Evolutionary conservation across 176 grass and related monocot species (phyloP).

Genomic region (Triticum dicoccoides): DNA sequence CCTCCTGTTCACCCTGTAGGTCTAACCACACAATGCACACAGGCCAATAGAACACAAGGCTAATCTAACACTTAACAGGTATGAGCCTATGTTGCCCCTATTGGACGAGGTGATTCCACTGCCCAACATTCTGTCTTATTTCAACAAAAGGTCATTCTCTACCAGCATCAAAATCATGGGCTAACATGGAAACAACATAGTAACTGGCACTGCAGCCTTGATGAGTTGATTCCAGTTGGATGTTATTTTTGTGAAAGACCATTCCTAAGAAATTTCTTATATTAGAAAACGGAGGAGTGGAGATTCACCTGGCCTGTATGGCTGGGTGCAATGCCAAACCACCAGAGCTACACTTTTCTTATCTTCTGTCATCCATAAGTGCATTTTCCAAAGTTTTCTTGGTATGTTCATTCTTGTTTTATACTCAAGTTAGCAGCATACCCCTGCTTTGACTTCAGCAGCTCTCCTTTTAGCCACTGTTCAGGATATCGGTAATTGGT

Average conservation of each 20-base stretch:
- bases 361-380: conserved; percentile 16
- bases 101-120: neutral
- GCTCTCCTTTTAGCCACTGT: neutral
- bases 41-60: neutral
- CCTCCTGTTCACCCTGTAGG: conserved; percentile 3
- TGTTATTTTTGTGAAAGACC: neutral
- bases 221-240: neutral
- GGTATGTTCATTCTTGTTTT: neutral
- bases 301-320: neutral
- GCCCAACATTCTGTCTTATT: neutral
- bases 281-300: neutral
- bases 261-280: neutral
- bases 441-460: neutral
- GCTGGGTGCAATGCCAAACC: neutral
- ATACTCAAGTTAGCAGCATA: conserved; percentile 4
- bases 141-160: neutral
- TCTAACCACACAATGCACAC: neutral
- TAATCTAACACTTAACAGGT: neutral
- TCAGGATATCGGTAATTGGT: too few relatives aligned
- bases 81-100: neutral
- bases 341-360: neutral
- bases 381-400: neutral
- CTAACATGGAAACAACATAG: neutral
- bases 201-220: neutral
- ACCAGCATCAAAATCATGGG: neutral